A percentile compares a stretch with the other conserved stretches of the same genome.
Evolutionary conservation across 352 stramenopile genomes (phyloP).

Genomic region (Aphanomyces cochlioides): DNA sequence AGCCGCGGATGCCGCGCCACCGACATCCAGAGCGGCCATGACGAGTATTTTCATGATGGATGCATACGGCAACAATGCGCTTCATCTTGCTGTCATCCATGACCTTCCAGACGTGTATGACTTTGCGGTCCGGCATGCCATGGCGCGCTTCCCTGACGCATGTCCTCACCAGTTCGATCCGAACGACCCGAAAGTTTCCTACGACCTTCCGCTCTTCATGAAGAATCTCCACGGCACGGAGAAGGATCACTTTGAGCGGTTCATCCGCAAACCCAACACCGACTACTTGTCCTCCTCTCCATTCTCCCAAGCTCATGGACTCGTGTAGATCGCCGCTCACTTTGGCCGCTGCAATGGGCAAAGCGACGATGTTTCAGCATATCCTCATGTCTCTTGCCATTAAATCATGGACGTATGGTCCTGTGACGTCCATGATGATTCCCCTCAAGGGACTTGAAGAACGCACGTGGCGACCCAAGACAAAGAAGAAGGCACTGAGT

Average conservation of each 20-base stretch:
- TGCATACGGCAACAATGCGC: slow-evolving; percentile 52
- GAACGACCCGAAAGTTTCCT: not conserved
- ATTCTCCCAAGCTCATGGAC: not conserved
- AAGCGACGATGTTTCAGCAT: slow-evolving; percentile 54
- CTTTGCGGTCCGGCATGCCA: slow-evolving; percentile 53
- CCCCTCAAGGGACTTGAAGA: slow-evolving; percentile 56
- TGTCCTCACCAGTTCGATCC: slow-evolving; percentile 13
- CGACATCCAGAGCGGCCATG: not conserved
- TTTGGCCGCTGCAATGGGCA: slow-evolving; percentile 50
- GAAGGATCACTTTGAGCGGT: slow-evolving; percentile 12
- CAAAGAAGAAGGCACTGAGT: not conserved
- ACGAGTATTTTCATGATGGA: slow-evolving; percentile 56
- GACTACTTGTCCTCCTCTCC: slow-evolving; percentile 7
- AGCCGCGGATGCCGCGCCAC: slow-evolving; percentile 23
- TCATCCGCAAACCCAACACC: slow-evolving; percentile 23
- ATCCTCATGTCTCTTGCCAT: slow-evolving; percentile 47
- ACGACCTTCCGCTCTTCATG: slow-evolving; percentile 22
- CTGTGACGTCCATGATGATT: slow-evolving; percentile 51
- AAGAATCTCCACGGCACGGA: slow-evolving; percentile 22
- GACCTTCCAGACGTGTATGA: slow-evolving; percentile 53
- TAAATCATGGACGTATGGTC: slow-evolving; percentile 52
- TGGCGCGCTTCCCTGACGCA: slow-evolving; percentile 30
- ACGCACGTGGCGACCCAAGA: not conserved
- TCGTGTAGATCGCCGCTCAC: slow-evolving; percentile 43
- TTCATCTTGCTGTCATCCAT: slow-evolving; percentile 58